These are phyloP conservation scores for Kazachstania africana DNA, from an alignment of 805 yeast genomes.

Conservation along the genomic window DNA sequence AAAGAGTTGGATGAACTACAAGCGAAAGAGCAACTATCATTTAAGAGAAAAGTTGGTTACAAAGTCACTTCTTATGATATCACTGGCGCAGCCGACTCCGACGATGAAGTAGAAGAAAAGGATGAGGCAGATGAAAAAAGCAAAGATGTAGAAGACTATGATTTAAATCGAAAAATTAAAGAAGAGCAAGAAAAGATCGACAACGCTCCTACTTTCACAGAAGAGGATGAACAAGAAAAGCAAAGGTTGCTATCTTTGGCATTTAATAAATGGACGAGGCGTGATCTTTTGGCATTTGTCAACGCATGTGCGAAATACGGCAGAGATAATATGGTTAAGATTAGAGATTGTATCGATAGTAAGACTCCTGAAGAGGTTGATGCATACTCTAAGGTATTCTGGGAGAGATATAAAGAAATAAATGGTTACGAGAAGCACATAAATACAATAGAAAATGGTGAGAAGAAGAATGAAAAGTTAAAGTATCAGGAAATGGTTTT, in stretches of 20 bases:
- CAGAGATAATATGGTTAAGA: slow-evolving; percentile 35
- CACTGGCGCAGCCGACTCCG: slow-evolving; percentile 41
- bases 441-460: slow-evolving; percentile 58
- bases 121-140: slow-evolving; percentile 29
- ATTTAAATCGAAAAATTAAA: slow-evolving; percentile 12
- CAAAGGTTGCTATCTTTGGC: slow-evolving; percentile 42
- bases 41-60: slow-evolving; percentile 47
- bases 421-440: slow-evolving; percentile 65
- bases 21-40: slow-evolving; percentile 54
- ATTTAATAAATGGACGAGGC: slow-evolving; percentile 57
- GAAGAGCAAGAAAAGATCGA: slow-evolving; percentile 45
- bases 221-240: slow-evolving; percentile 47
- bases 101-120: slow-evolving; percentile 27
- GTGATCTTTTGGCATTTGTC: slow-evolving; percentile 63
- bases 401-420: slow-evolving; percentile 47
- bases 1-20: slow-evolving; percentile 39
- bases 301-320: slow-evolving; percentile 64
- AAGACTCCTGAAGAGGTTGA: slow-evolving; percentile 50
- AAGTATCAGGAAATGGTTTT: slow-evolving; percentile 45
- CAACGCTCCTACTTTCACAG: slow-evolving; percentile 45
- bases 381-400: slow-evolving; percentile 47
- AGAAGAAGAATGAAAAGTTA: slow-evolving; percentile 48
- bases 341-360: slow-evolving; percentile 43
- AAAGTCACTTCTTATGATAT: slow-evolving; percentile 49
- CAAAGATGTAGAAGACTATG: slow-evolving; percentile 29